These are phyloP conservation scores for Penicillium sumatraense DNA, from an alignment of 2,329 filamentous ascomycete species.

Conservation along the genomic window DNA sequence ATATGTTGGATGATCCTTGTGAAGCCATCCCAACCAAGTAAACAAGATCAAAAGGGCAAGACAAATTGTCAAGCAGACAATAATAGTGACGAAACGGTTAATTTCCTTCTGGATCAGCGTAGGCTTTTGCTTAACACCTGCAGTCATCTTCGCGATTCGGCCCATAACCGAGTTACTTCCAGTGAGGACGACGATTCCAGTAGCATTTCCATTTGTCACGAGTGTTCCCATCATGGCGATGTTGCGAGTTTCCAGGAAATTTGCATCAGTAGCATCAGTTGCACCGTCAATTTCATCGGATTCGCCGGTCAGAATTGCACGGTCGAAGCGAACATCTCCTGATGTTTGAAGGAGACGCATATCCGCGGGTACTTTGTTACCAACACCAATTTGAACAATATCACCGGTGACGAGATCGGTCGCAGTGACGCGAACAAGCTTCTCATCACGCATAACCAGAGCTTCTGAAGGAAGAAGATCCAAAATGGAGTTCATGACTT, in stretches of 20 bases:
- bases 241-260: conserved; percentile 77
- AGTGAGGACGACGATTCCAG: conserved; percentile 72
- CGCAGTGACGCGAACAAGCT: conserved; percentile 56
- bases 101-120: conserved; percentile 76
- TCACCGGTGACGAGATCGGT: conserved; percentile 75
- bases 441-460: conserved; percentile 67
- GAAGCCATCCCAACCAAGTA: conserved; percentile 69
- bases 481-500: conserved; percentile 79
- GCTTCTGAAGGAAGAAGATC: conserved; percentile 76
- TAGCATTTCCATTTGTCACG: conserved; percentile 71
- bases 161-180: conserved; percentile 77
- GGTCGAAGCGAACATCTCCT: conserved; percentile 73
- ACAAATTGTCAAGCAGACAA: conserved; percentile 68
- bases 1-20: conserved; percentile 67
- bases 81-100: conserved; percentile 71
- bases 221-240: conserved; percentile 79
- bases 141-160: conserved; percentile 74
- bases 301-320: conserved; percentile 75
- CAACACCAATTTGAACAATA: conserved; percentile 69
- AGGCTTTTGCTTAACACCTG: conserved; percentile 69
- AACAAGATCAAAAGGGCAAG: conserved; percentile 61
- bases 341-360: conserved; percentile 72
- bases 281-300: conserved; percentile 68
- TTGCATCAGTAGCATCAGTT: conserved; percentile 68
- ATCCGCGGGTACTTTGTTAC: conserved; percentile 77